Evolutionary conservation across 768 basidiomycete genomes (phyloP).

Genomic region (Boletus vinaceobasis): DNA sequence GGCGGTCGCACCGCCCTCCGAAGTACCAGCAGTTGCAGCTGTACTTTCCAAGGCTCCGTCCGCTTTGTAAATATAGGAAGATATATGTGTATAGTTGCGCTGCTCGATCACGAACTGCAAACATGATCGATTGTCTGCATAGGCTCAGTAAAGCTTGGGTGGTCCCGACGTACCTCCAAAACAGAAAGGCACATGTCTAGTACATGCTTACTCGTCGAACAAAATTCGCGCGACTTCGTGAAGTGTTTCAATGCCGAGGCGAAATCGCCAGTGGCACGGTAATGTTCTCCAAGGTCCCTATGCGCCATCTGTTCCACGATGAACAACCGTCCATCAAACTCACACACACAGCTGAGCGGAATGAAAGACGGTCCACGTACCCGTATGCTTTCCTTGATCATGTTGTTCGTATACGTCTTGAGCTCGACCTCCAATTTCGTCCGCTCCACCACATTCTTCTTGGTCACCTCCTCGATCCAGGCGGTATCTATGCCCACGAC

Average conservation of each 20-base stretch:
- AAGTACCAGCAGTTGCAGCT: slow-evolving; percentile 32
- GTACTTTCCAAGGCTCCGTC: slow-evolving; percentile 81
- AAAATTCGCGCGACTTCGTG: slow-evolving; percentile 91
- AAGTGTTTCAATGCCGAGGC: slow-evolving; percentile 71
- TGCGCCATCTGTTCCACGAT: slow-evolving; percentile 69
- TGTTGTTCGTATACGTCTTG: slow-evolving; percentile 91
- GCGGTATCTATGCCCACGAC: slow-evolving; percentile 54
- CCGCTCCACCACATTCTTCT: slow-evolving; percentile 68
- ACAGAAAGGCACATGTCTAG: slow-evolving; percentile 88
- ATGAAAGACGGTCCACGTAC: slow-evolving; percentile 40
- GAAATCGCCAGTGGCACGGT: slow-evolving; percentile 71
- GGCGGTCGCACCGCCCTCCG: slow-evolving; percentile 14
- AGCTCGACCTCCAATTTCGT: slow-evolving; percentile 90
- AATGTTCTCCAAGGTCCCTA: slow-evolving; percentile 81
- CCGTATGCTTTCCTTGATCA: slow-evolving; percentile 98
- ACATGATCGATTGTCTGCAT: not conserved
- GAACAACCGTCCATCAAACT: not conserved
- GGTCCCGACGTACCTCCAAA: slow-evolving; percentile 54
- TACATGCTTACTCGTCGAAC: slow-evolving; percentile 87
- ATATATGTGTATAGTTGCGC: slow-evolving; percentile 78
- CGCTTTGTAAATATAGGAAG: slow-evolving; percentile 96
- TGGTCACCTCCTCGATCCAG: slow-evolving; percentile 70
- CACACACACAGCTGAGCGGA: not conserved
- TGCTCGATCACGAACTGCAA: slow-evolving; percentile 79
- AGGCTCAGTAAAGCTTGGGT: not conserved